Evolutionary conservation across 2,329 filamentous ascomycete species (phyloP).

Genomic region (Ophiostoma perfectum): DNA sequence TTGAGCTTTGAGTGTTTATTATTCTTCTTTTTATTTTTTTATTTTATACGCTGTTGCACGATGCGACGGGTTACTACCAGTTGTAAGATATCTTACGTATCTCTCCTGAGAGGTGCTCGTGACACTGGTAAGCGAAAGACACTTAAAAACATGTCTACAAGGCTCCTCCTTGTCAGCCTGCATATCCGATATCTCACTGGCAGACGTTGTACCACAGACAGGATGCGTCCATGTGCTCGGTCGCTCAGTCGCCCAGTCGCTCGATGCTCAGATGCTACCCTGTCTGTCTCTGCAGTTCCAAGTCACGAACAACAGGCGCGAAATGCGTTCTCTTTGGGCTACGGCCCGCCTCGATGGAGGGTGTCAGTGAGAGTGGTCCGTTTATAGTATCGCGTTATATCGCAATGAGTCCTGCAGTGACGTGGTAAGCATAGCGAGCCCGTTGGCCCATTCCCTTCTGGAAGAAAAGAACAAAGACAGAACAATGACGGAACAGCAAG

Average conservation of each 20-base stretch:
- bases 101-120: background rate
- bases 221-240: background rate
- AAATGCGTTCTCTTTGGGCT: conserved; percentile 8
- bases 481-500: background rate
- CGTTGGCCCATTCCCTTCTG: background rate
- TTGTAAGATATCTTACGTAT: too few species aligned
- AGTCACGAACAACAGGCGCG: background rate
- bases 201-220: conserved; percentile 1
- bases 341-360: background rate
- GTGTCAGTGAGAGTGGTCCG: conserved; percentile 9
- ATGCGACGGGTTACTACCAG: too few species aligned
- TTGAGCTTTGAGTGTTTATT: too few species aligned
- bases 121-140: conserved; percentile 8
- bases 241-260: too few species aligned
- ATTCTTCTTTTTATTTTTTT: too few species aligned
- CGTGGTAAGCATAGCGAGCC: background rate
- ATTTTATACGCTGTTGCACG: too few species aligned
- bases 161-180: conserved; percentile 1
- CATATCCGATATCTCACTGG: conserved; percentile 8
- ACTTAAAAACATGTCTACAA: background rate
- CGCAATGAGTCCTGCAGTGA: background rate
- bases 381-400: background rate
- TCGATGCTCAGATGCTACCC: too few species aligned
- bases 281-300: too few species aligned
- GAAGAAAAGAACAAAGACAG: background rate